A percentile compares a stretch with the other conserved stretches of the same genome.
These are phyloP conservation scores for Saccharomycopsis crataegensis DNA, from an alignment of 1,139 yeast species.

Conservation along the genomic window DNA sequence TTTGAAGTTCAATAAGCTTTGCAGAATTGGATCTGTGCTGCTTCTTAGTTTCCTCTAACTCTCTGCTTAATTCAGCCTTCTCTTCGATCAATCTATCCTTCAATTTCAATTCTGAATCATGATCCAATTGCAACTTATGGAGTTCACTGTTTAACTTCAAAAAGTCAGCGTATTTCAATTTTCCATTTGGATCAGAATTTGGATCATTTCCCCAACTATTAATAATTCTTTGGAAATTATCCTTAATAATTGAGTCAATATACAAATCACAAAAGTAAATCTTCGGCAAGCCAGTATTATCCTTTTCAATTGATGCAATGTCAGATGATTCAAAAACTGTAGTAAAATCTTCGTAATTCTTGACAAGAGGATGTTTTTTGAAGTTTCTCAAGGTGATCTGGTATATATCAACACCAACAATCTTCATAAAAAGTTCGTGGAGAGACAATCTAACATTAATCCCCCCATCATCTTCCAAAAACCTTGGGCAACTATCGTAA, in stretches of 20 bases:
- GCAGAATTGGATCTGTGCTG: conserved; percentile 21
- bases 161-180: conserved; percentile 58
- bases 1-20: conserved; percentile 17
- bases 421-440: conserved; percentile 51
- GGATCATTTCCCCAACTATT: conserved; percentile 75
- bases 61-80: conserved; percentile 19
- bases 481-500: conserved; percentile 70
- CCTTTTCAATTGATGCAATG: conserved; percentile 37
- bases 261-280: conserved; percentile 66
- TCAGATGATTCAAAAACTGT: conserved; percentile 27
- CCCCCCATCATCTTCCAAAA: background rate
- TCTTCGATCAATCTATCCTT: conserved; percentile 23
- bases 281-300: conserved; percentile 80
- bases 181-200: conserved; percentile 55
- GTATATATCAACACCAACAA: conserved; percentile 80
- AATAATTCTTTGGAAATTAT: conserved; percentile 60
- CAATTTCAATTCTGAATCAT: conserved; percentile 29
- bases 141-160: conserved; percentile 35
- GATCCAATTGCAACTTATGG: conserved; percentile 26
- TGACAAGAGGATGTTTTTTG: conserved; percentile 49
- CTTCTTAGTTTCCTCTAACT: conserved; percentile 19
- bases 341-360: conserved; percentile 46
- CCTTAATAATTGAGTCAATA: conserved; percentile 47
- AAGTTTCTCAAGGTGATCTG: conserved; percentile 68
- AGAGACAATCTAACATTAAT: conserved; percentile 64